Evolutionary conservation across 1,284 basidiomycete species (phyloP).

Genomic region (Chalciporus sp.): DNA sequence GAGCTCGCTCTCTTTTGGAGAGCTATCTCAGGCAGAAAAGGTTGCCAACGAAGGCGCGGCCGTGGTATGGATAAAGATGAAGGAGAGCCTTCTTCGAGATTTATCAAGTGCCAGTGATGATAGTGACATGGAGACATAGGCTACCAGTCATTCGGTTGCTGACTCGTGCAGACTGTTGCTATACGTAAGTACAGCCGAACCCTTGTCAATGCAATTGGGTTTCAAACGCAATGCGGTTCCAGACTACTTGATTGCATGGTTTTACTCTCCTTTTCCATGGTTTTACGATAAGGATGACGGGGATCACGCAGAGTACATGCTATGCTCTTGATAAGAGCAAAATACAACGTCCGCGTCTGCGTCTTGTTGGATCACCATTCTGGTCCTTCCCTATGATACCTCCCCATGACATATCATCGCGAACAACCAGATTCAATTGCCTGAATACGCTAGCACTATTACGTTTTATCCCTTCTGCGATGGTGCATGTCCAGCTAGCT

Average conservation of each 20-base stretch:
- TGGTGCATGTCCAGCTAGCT: background rate
- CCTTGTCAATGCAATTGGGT: background rate
- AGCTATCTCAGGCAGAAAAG: constrained; percentile 45
- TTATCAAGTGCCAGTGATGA: constrained; percentile 24
- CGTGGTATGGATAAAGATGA: constrained; percentile 50
- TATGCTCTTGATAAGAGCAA: background rate
- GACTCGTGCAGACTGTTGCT: background rate
- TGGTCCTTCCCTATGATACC: too few species aligned
- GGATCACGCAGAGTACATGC: background rate
- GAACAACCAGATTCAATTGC: background rate
- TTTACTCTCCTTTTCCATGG: background rate
- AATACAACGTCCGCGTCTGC: background rate
- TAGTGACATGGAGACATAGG: constrained; percentile 37
- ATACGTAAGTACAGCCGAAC: background rate
- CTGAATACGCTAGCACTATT: background rate
- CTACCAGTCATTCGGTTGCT: too few species aligned
- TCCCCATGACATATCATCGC: background rate
- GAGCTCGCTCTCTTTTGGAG: constrained; percentile 39
- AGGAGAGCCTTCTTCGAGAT: constrained; percentile 41
- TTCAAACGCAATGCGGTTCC: background rate
- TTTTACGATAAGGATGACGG: background rate
- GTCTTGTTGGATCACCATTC: too few species aligned
- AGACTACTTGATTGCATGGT: background rate
- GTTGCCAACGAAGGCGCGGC: constrained; percentile 49
- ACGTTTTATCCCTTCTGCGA: background rate